phyloP scores from a whole-genome alignment of 2,329 filamentous ascomycete genomes.

The Talaromyces sp. region DNA sequence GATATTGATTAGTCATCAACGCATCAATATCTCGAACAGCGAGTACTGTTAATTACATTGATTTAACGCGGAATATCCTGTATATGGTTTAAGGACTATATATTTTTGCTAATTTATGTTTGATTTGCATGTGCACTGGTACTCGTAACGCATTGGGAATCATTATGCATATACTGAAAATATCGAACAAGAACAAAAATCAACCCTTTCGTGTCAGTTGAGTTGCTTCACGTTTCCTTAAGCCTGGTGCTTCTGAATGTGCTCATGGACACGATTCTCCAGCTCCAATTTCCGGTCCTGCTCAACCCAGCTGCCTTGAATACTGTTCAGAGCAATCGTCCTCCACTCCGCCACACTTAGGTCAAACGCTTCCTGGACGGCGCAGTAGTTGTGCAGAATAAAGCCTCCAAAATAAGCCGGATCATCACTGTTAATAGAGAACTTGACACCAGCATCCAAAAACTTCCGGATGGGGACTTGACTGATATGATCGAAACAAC shows the following conservation, averaged over 20 bases:
- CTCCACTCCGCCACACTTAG: slow-evolving; percentile 64
- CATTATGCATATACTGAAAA: not conserved
- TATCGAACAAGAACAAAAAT: not conserved
- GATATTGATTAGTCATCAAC: slow-evolving; percentile 5
- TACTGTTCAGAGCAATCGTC: slow-evolving; percentile 56
- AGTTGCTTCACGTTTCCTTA: not conserved
- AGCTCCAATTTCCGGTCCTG: slow-evolving; percentile 59
- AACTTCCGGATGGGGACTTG: slow-evolving; percentile 61
- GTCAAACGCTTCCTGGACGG: slow-evolving; percentile 67
- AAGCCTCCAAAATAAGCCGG: slow-evolving; percentile 74
- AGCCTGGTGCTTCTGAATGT: slow-evolving; percentile 18
- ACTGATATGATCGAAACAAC: slow-evolving; percentile 50
- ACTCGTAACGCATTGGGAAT: not conserved
- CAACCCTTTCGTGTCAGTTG: not conserved
- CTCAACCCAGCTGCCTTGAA: slow-evolving; percentile 67
- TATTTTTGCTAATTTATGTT: not conserved
- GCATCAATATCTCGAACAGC: not conserved
- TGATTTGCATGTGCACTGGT: not conserved
- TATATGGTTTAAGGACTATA: not conserved
- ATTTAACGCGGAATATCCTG: not conserved
- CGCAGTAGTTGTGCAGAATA: slow-evolving; percentile 69
- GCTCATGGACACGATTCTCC: slow-evolving; percentile 32
- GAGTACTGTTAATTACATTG: not conserved
- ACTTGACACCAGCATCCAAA: slow-evolving; percentile 59
- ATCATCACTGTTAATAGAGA: slow-evolving; percentile 71